phyloP scores from a whole-genome alignment of 1,284 basidiomycete genomes.

The Abortiporus biennis region DNA sequence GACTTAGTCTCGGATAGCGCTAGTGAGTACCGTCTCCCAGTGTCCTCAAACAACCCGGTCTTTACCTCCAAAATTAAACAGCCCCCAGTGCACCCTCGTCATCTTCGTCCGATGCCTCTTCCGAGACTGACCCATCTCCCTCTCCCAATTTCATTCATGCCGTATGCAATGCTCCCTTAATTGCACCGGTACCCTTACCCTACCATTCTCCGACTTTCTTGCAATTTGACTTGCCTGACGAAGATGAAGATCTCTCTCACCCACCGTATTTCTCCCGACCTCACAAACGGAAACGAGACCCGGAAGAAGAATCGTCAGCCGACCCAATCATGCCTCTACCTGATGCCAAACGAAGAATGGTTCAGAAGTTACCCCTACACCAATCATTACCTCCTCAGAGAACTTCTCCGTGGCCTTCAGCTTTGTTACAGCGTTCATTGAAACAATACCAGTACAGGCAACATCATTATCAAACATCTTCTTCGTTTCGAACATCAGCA shows the following conservation, averaged over 20 bases:
- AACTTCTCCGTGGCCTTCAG: no score
- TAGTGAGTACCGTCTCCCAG: conserved; percentile 12
- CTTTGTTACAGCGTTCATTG: no score
- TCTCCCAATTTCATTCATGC: conserved; percentile 32
- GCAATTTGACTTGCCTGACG: conserved; percentile 55
- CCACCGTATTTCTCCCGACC: conserved; percentile 53
- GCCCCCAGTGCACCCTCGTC: conserved; percentile 26
- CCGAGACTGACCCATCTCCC: conserved; percentile 20
- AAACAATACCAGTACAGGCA: no score
- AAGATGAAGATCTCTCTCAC: conserved; percentile 64
- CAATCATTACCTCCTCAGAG: no score
- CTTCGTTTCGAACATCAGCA: no score
- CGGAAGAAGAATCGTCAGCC: conserved; percentile 16
- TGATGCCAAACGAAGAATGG: not conserved
- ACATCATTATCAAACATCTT: no score
- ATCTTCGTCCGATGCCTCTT: conserved; percentile 36
- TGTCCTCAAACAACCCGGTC: not conserved
- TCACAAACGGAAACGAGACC: conserved; percentile 49
- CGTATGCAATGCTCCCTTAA: conserved; percentile 56
- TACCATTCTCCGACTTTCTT: conserved; percentile 65
- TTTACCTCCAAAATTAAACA: not conserved
- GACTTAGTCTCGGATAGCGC: not conserved
- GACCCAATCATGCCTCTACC: not conserved
- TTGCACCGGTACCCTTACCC: conserved; percentile 61
- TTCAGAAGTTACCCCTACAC: no score